Percentiles rank a stretch among this genome's conserved stretches.
phyloP scores from a whole-genome alignment of 345 rosid genomes.

The Gossypioides kirkii region DNA sequence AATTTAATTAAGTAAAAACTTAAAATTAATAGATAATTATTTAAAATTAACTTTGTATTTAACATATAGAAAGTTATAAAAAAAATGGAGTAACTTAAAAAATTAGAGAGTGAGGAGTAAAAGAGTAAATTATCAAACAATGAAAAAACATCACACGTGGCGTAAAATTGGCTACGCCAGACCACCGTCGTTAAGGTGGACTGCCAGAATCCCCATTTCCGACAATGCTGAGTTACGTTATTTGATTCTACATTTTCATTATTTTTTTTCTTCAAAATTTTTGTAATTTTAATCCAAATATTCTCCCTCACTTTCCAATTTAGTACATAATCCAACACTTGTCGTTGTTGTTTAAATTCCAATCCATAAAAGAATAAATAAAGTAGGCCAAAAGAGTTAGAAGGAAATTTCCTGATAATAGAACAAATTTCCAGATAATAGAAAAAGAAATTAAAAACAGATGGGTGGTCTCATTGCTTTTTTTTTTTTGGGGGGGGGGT shows the following conservation, averaged over 20 bases:
- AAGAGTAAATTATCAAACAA: too few relatives aligned
- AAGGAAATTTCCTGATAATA: not conserved
- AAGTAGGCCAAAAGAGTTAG: not conserved
- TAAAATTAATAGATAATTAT: too few relatives aligned
- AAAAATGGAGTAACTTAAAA: too few relatives aligned
- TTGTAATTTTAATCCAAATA: not conserved
- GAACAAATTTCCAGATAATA: too few relatives aligned
- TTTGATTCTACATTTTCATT: not conserved
- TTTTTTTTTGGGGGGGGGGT: constrained; percentile 15
- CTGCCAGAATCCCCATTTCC: not conserved
- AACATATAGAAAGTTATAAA: too few relatives aligned
- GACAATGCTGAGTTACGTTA: not conserved
- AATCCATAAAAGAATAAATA: too few relatives aligned
- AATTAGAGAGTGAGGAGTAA: too few relatives aligned
- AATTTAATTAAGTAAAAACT: too few relatives aligned
- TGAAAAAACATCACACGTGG: constrained; percentile 4
- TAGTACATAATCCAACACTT: not conserved
- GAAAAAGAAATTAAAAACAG: too few relatives aligned
- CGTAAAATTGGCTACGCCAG: not conserved
- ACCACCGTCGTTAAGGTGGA: not conserved
- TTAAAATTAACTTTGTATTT: too few relatives aligned
- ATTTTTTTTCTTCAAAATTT: not conserved
- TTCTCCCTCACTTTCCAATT: constrained; percentile 22
- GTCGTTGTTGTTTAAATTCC: too few relatives aligned
- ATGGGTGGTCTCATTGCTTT: too few relatives aligned